Percentiles rank a stretch among this genome's conserved stretches.
phyloP scores from a whole-genome alignment of 768 basidiomycete species.

The Phylloporus sp. region DNA sequence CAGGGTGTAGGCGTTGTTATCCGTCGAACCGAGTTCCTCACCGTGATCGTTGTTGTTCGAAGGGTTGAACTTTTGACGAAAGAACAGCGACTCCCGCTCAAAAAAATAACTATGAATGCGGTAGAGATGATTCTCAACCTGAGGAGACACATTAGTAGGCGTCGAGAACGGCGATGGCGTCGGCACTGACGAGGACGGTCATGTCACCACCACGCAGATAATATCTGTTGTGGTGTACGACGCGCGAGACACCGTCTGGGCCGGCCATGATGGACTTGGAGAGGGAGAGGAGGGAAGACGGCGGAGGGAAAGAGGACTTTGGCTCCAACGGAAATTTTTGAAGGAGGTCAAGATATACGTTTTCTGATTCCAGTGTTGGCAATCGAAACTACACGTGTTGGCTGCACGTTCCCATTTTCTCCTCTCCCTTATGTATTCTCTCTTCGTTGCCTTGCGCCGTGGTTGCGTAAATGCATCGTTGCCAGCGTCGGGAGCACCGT shows the following conservation, averaged over 20 bases:
- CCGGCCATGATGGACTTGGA: conserved; percentile 23
- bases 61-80: conserved; percentile 34
- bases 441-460: conserved; percentile 12
- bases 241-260: conserved; percentile 28
- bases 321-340: conserved; percentile 35
- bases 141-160: conserved; percentile 14
- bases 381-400: conserved; percentile 35
- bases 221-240: conserved; percentile 41
- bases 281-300: conserved; percentile 29
- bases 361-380: conserved; percentile 26
- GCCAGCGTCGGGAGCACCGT: conserved; percentile 10
- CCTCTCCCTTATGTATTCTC: conserved; percentile 18
- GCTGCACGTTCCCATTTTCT: conserved; percentile 27
- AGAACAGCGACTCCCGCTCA: conserved; percentile 52
- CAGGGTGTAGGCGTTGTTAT: conserved; percentile 42
- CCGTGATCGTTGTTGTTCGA: conserved; percentile 32
- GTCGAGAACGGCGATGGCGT: not conserved
- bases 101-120: conserved; percentile 62
- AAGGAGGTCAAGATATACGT: conserved; percentile 36
- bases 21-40: conserved; percentile 34
- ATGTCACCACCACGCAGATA: conserved; percentile 60
- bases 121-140: conserved; percentile 59
- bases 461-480: conserved; percentile 29
- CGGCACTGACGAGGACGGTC: conserved; percentile 47
- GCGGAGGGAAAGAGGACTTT: conserved; percentile 23